phyloP scores from a whole-genome alignment of 306 rosid genomes.

The Lagenaria siceraria region DNA sequence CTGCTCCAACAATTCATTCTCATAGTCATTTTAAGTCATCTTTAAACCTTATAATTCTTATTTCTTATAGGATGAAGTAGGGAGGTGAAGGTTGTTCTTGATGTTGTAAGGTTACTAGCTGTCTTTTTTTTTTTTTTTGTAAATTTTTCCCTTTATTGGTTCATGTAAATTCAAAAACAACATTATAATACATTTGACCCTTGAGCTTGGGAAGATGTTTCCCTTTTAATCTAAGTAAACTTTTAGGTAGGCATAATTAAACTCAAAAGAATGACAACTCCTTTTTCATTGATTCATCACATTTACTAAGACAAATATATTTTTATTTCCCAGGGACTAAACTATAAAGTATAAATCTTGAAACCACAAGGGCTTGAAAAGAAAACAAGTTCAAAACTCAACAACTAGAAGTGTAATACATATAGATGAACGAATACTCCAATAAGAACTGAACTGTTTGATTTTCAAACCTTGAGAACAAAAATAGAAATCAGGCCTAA shows the following conservation, averaged over 20 bases:
- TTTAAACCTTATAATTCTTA: not conserved
- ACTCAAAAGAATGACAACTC: not conserved
- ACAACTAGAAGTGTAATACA: not conserved
- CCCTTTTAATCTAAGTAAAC: not conserved
- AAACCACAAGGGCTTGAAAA: not conserved
- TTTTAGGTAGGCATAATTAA: not conserved
- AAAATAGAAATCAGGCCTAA: not conserved
- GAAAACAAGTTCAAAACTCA: not conserved
- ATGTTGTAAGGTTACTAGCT: not conserved
- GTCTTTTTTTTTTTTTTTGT: not conserved
- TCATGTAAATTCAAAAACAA: not conserved
- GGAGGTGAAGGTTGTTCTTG: not conserved
- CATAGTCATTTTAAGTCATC: not conserved
- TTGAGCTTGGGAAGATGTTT: not conserved
- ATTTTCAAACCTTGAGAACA: not conserved
- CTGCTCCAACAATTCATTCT: not conserved
- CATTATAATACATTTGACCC: not conserved
- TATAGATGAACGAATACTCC: not conserved
- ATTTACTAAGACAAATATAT: not conserved
- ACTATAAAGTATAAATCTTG: not conserved
- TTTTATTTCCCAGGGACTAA: not conserved
- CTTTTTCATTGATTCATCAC: not conserved
- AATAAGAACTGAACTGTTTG: not conserved
- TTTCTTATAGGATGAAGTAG: not conserved
- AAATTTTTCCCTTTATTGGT: not conserved